phyloP scores from a whole-genome alignment of 495 filamentous ascomycete genomes.

The Tuber melanosporum region DNA sequence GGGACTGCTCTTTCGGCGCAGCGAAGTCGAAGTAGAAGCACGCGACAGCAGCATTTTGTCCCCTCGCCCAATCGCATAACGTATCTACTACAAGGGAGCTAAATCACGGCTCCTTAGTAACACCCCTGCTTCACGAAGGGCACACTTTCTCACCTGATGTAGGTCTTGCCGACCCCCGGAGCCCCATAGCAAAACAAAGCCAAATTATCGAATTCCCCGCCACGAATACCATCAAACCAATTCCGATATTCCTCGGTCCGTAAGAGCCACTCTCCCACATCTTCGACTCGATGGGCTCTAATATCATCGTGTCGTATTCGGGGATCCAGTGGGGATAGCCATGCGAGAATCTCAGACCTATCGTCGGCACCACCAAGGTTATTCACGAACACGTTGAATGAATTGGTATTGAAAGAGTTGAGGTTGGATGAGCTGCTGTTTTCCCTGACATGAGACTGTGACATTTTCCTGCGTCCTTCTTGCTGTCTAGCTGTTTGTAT shows the following conservation, averaged over 20 bases:
- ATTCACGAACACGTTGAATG: neutral
- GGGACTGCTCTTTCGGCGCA: neutral
- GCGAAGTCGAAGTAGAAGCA: neutral
- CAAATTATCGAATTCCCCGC: neutral
- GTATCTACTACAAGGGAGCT: neutral
- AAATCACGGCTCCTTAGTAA: neutral
- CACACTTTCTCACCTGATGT: neutral
- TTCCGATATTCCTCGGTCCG: neutral
- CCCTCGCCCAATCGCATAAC: neutral
- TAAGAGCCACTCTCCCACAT: neutral
- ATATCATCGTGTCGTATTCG: neutral
- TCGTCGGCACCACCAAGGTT: neutral
- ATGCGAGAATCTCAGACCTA: neutral
- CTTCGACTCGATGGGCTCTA: neutral
- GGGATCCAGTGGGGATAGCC: neutral
- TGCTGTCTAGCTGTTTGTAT: neutral
- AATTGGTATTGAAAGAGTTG: neutral
- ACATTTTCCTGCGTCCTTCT: neutral
- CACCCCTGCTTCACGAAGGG: neutral
- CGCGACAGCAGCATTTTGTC: neutral
- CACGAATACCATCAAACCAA: neutral
- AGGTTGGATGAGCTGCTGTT: neutral
- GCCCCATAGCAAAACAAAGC: neutral
- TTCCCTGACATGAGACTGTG: neutral
- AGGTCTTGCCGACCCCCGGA: neutral